Evolutionary conservation across 495 filamentous ascomycete species (phyloP).

Genomic region (Acidomyces sp.): DNA sequence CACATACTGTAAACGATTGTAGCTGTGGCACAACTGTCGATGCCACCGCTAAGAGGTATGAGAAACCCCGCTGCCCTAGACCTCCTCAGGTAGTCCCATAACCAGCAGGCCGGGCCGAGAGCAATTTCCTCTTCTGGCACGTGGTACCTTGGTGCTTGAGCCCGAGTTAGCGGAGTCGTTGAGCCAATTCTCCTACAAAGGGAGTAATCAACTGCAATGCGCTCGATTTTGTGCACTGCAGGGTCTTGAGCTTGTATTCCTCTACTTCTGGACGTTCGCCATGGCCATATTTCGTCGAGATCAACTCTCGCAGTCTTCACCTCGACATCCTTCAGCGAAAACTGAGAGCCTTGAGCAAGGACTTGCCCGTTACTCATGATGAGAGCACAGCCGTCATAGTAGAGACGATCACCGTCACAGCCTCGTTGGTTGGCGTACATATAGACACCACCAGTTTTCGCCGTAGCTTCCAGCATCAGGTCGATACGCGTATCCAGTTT

Average conservation of each 20-base stretch:
- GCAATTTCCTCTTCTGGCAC: constrained; percentile 64
- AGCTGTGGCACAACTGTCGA: constrained; percentile 52
- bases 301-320: constrained; percentile 71
- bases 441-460: constrained; percentile 35
- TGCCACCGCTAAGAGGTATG: constrained; percentile 52
- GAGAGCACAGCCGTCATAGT: constrained; percentile 65
- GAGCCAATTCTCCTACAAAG: constrained; percentile 2
- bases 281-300: constrained; percentile 57
- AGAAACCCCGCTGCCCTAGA: constrained; percentile 34
- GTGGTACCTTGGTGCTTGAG: constrained; percentile 40
- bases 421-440: constrained; percentile 40
- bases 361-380: constrained; percentile 63
- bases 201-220: constrained; percentile 32
- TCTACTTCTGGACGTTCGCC: constrained; percentile 39
- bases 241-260: constrained; percentile 43
- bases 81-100: constrained; percentile 77
- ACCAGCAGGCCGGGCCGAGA: constrained; percentile 54
- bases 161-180: constrained; percentile 16
- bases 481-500: constrained; percentile 65
- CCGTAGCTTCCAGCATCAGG: constrained; percentile 64
- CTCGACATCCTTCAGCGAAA: constrained; percentile 70
- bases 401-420: constrained; percentile 56
- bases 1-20: constrained; percentile 70
- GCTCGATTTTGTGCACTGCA: constrained; percentile 20
- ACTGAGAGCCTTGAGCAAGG: constrained; percentile 60